Evolutionary conservation across 129 eudicot species (phyloP), one percentile per base, ranked within the genome.

Genomic region (Flaveria trinervia): DNA sequence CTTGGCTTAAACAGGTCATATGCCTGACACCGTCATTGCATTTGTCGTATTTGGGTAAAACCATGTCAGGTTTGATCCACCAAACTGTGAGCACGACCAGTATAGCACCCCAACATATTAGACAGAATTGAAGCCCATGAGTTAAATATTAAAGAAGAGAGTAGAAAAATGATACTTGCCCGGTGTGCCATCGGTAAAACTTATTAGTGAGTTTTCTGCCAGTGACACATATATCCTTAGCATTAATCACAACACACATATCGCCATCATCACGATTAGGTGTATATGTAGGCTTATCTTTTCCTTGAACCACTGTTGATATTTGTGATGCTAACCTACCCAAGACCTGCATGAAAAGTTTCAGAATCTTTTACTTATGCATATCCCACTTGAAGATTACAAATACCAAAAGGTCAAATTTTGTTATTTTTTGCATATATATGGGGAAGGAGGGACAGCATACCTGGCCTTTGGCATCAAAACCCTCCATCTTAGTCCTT

Each of bases 391-490:
- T 14, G 20, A 30, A 62, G 45, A 28, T 30, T 7, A 28, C 68
- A 28, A 11, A 12, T 25, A 13, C 44, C 44, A 62, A 26, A 62
- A 62, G 2, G 44, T 13, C 0, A 30, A 26, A 62, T 26, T 26
- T 1, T 4, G 44, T 62, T 28, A 1, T 18, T 30, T 25, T 30
- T 33, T 64, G 45, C 33, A 13, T 28, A 0, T 33, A 11, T 64
- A 3, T 15, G 9, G 67, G 0, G 9, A 11, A 5, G 18, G 7
- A 9, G 41, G 10, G 48, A 3, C 5, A 1, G 60, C n/a, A 18
- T 55, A 90, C 98, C 97, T 93, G 97, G 65, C 96, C 98, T 68
- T 90, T 90, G 59, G 98, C 98, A 90, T 93, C 98, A 89, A 93
- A 17, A 93, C 91, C 64, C 96, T 90, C 98, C 98, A 93, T 68